These are phyloP conservation scores for Entomortierella lignicola DNA, from an alignment of 192 early-diverging fungal genomes.

Conservation along the genomic window DNA sequence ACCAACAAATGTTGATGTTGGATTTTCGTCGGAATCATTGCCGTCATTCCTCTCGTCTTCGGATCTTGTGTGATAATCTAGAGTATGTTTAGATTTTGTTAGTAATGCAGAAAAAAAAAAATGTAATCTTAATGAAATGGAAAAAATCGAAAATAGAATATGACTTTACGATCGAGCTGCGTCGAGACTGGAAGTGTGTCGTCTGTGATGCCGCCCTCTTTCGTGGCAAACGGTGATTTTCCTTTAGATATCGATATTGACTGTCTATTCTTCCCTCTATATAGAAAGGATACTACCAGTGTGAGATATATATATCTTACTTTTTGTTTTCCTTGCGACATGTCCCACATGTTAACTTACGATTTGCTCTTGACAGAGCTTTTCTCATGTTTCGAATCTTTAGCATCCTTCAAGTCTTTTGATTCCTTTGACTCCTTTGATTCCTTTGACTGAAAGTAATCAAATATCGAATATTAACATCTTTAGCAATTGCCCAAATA, in stretches of 20 bases:
- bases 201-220: conserved; percentile 30
- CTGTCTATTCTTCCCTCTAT: conserved; percentile 41
- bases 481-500: no score
- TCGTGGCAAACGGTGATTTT: conserved; percentile 14
- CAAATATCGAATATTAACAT: background rate
- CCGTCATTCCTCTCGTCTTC: conserved; percentile 37
- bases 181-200: conserved; percentile 17
- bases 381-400: conserved; percentile 25
- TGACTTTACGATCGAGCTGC: conserved; percentile 20
- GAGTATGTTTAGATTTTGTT: no score
- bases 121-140: no score
- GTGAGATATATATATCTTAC: no score
- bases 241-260: conserved; percentile 33
- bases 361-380: background rate
- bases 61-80: conserved; percentile 20
- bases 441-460: background rate
- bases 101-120: no score
- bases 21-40: conserved; percentile 25
- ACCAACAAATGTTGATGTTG: background rate
- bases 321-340: no score
- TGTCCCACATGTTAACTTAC: conserved; percentile 6
- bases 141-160: no score
- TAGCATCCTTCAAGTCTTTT: background rate
- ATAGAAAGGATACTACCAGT: background rate
- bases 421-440: background rate